Conservation (phyloP, 1,284 basidiomycete species). For the Mycena sp. region DNA sequence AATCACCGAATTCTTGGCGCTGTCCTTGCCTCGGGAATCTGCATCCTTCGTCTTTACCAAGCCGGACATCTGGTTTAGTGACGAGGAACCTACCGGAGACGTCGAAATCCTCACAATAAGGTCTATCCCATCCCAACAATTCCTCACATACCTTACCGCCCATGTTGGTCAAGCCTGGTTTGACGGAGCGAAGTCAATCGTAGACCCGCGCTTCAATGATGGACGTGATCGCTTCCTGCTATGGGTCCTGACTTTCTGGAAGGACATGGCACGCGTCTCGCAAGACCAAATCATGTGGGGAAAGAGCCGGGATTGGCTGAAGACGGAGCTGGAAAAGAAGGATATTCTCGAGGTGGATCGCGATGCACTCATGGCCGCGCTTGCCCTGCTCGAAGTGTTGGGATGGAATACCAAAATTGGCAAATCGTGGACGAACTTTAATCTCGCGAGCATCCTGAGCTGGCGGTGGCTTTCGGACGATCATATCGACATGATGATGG, state of each 20-base stretch:
- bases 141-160: background rate
- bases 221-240: slow-evolving; percentile 4
- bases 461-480: background rate
- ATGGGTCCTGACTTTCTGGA: background rate
- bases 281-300: background rate
- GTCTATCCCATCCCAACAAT: background rate
- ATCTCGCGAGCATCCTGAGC: background rate
- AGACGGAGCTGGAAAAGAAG: background rate
- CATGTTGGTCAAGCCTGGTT: slow-evolving; percentile 8
- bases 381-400: background rate
- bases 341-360: background rate
- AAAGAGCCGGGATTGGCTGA: background rate
- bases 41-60: background rate
- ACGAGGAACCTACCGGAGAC: background rate
- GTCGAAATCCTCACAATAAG: background rate
- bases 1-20: background rate
- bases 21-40: background rate
- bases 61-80: background rate
- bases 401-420: slow-evolving; percentile 6
- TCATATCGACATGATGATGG: slow-evolving; percentile 15
- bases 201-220: slow-evolving; percentile 2
- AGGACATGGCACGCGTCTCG: background rate
- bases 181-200: background rate
- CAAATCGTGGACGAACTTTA: background rate
- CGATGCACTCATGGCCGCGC: background rate